A percentile compares a stretch with the other conserved stretches of the same genome.
These are phyloP conservation scores for Pleurotus platypus DNA, from an alignment of 768 basidiomycete species.

Conservation along the genomic window DNA sequence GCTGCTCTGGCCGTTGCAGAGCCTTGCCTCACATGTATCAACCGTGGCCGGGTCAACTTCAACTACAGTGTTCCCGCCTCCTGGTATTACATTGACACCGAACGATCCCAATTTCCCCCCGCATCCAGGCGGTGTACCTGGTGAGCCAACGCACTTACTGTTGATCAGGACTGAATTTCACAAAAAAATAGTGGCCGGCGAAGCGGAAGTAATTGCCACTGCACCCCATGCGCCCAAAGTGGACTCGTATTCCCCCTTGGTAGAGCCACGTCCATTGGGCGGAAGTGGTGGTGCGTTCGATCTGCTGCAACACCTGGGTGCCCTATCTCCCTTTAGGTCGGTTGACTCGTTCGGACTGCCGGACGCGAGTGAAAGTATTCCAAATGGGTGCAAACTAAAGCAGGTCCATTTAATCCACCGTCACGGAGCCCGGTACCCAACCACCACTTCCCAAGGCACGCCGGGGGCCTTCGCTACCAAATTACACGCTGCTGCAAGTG, in stretches of 20 bases:
- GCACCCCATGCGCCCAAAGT: conserved; percentile 36
- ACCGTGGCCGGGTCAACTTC: conserved; percentile 40
- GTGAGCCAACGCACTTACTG: conserved; percentile 21
- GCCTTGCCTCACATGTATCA: conserved; percentile 20
- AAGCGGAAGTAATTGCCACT: conserved; percentile 36
- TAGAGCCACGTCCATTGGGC: conserved; percentile 32
- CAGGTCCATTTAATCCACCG: conserved; percentile 62
- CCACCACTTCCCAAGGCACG: conserved; percentile 31
- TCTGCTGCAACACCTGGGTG: conserved; percentile 42
- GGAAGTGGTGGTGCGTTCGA: conserved; percentile 32
- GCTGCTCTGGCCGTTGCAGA: neutral
- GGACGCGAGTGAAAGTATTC: conserved; percentile 40
- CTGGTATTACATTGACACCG: conserved; percentile 29
- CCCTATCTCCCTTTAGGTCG: conserved; percentile 48
- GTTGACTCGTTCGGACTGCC: conserved; percentile 49
- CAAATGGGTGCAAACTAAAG: conserved; percentile 40
- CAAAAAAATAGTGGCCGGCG: conserved; percentile 33
- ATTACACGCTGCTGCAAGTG: conserved; percentile 41
- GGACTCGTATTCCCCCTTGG: conserved; percentile 37
- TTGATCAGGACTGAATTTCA: no score
- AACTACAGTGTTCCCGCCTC: conserved; percentile 38
- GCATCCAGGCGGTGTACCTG: conserved; percentile 40
- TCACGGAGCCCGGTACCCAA: conserved; percentile 65
- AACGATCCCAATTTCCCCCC: conserved; percentile 30
- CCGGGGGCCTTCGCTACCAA: conserved; percentile 42